These are phyloP conservation scores for Teratosphaeria gauchensis DNA, from an alignment of 2,329 filamentous ascomycete genomes.

Conservation along the genomic window DNA sequence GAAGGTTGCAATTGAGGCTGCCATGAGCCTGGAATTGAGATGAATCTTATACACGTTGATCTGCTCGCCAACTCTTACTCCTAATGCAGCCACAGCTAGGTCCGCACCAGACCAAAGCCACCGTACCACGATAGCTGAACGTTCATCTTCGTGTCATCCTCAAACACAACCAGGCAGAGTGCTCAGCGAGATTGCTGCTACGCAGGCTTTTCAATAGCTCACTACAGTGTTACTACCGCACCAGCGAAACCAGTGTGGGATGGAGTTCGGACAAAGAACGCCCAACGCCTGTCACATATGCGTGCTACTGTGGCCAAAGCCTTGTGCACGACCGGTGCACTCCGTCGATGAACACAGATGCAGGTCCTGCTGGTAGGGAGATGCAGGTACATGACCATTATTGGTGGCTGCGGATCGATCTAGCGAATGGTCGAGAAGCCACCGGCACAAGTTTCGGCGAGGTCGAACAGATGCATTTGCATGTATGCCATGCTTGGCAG, in stretches of 20 bases:
- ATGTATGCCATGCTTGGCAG: background rate
- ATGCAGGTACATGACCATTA: background rate
- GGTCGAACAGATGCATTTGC: background rate
- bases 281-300: background rate
- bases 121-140: background rate
- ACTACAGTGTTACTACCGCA: background rate
- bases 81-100: background rate
- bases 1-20: background rate
- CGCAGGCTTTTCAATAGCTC: background rate
- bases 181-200: background rate
- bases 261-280: background rate
- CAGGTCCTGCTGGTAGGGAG: background rate
- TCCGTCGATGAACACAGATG: background rate
- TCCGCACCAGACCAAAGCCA: background rate
- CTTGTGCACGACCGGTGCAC: background rate
- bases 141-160: background rate
- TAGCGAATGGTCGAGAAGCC: background rate
- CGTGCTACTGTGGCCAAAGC: background rate
- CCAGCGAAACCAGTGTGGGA: background rate
- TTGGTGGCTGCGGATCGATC: background rate
- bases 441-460: background rate
- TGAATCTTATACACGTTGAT: background rate
- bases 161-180: background rate
- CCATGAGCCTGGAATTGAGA: background rate
- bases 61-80: background rate